Evolutionary conservation across 768 basidiomycete species (phyloP).

Genomic region (Hydnomerulius pinastri): DNA sequence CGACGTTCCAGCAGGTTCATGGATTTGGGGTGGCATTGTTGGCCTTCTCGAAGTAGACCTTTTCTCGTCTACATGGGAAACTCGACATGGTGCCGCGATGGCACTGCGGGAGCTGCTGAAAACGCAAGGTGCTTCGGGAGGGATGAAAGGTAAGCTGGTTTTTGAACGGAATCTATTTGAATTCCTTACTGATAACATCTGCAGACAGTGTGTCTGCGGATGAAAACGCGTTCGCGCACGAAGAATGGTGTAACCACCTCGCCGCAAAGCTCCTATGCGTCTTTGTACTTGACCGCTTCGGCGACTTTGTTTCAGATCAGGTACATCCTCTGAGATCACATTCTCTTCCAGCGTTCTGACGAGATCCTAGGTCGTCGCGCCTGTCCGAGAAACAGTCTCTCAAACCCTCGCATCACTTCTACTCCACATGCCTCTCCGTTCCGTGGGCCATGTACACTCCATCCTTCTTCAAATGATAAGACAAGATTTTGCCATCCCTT

Average conservation of each 20-base stretch:
- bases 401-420: slow-evolving; percentile 91
- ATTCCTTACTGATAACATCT: slow-evolving; percentile 3
- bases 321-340: slow-evolving; percentile 26
- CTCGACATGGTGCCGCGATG: slow-evolving; percentile 91
- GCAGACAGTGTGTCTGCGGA: slow-evolving; percentile 51
- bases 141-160: slow-evolving; percentile 76
- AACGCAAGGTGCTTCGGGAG: slow-evolving; percentile 77
- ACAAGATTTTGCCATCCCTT: slow-evolving; percentile 68
- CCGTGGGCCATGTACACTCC: slow-evolving; percentile 76
- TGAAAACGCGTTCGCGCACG: slow-evolving; percentile 70
- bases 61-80: slow-evolving; percentile 88
- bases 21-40: slow-evolving; percentile 87
- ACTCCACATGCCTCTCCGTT: slow-evolving; percentile 82
- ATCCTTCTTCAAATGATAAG: slow-evolving; percentile 92
- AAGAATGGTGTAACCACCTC: slow-evolving; percentile 88
- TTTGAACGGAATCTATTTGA: not conserved
- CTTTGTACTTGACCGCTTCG: slow-evolving; percentile 95
- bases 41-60: slow-evolving; percentile 81
- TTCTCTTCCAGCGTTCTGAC: slow-evolving; percentile 2
- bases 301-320: slow-evolving; percentile 96
- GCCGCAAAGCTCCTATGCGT: slow-evolving; percentile 85
- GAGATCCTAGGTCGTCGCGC: slow-evolving; percentile 75
- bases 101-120: slow-evolving; percentile 88
- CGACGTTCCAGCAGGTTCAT: slow-evolving; percentile 70
- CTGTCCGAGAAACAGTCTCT: slow-evolving; percentile 94